These are phyloP conservation scores for Cryptococcus neoformans DNA, from an alignment of 1,284 basidiomycete species.

Conservation along the genomic window DNA sequence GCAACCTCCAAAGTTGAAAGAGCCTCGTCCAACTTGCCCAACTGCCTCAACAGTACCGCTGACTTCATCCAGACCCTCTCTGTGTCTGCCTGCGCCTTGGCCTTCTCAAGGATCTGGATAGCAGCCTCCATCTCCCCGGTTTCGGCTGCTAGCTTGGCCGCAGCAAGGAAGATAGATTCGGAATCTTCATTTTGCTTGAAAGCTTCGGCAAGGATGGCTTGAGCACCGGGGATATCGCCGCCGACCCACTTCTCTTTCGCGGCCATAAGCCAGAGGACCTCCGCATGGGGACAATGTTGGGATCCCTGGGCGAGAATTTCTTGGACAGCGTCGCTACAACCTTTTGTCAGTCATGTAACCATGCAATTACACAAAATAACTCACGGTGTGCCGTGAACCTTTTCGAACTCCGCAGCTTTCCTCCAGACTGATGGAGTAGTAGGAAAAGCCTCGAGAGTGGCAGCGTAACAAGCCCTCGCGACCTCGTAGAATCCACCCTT, in stretches of 20 bases:
- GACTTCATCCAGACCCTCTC: constrained; percentile 98
- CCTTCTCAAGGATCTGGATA: constrained; percentile 77
- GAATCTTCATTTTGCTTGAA: constrained; percentile 95
- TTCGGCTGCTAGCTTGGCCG: constrained; percentile 93
- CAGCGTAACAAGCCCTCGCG: constrained; percentile 81
- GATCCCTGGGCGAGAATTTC: constrained; percentile 79
- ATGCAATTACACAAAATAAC: constrained; percentile 20
- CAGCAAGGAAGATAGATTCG: constrained; percentile 95
- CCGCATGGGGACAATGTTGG: constrained; percentile 85
- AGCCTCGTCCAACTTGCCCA: constrained; percentile 70
- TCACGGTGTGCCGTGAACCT: constrained; percentile 74
- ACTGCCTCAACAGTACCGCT: constrained; percentile 88
- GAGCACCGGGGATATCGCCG: constrained; percentile 81
- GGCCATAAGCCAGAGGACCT: constrained; percentile 94
- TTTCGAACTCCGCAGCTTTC: constrained; percentile 87
- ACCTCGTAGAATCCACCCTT: constrained; percentile 72
- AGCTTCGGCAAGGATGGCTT: constrained; percentile 80
- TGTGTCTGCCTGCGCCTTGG: constrained; percentile 83
- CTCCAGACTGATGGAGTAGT: constrained; percentile 80
- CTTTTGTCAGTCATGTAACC: neutral
- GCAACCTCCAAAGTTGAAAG: constrained; percentile 72
- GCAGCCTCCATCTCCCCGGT: constrained; percentile 86
- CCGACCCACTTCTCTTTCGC: constrained; percentile 93
- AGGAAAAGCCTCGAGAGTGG: constrained; percentile 87
- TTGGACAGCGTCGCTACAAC: constrained; percentile 68